Base-by-base conservation (phyloP, 1,284 basidiomycete genomes). In the Pascua sp. region DNA sequence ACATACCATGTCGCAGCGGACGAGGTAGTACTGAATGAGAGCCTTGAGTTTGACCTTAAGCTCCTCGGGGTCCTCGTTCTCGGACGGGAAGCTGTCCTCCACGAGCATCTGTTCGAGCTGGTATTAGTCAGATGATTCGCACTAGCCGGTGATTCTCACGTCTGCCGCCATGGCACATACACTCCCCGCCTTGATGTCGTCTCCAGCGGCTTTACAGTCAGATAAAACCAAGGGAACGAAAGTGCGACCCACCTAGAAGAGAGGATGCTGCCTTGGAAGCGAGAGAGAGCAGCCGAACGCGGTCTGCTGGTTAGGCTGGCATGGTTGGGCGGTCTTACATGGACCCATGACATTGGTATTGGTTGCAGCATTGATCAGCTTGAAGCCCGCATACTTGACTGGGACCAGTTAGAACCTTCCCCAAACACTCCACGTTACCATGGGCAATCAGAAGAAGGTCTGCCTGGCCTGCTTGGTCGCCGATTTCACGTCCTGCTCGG, bases 361-460 rank as follows among this genome's bases (percentile, higher is more conserved):
- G 1, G 58, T 53, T 1, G 54, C 58, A 1, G 47, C 38, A 5
- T 60, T 37, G 40, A 60, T 43, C 7, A 60, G 42, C 42, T 43
- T 56, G 43, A 53, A 60, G 8, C 36, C 54, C 8, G 48, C 51
- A 11, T 53, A 40, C 40, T 60, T 53, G 10, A 60, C 58, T 60
- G 36, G 8, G 15, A 15, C 2, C 5, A 9, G 42, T 51, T 15
- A 51, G 47, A 1, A 3, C 2, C 4, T 9, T 10, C n/a, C 8
- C 24, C 2, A 5, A n/a, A 37, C 48, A 16, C 32, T 11, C n/a
- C 32, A 39, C 32, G 51, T 12, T 38, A 56, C 59, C 10, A 8
- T 56, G 38, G 2, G 48, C 51, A 4, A 56, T 13, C 9, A 56
- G 15, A 10, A 56, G 47, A 13, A 42, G 24, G 32, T 60, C 55